Evolutionary conservation across 225 moss, liverwort and hornwort genomes (phyloP), one percentile per base, ranked within the genome.

Genomic region (Bryoerythrophyllum caledonicum): DNA sequence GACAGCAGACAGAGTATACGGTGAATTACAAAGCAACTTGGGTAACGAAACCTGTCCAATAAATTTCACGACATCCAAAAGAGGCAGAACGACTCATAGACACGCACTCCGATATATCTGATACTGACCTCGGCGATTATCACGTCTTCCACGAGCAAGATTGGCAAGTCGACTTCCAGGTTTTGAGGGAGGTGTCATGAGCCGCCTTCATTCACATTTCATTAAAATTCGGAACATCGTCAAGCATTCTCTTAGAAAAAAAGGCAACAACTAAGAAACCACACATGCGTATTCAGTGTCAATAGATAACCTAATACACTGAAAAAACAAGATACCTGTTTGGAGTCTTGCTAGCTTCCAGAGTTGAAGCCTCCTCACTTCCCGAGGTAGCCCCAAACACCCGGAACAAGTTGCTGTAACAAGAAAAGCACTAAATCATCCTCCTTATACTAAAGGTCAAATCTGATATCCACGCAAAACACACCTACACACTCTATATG

Each of bases 341-440:
- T 21, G 96, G 96, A 86, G 85, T 94, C 84, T 96, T 96, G 91
- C 96, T 96, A 34, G 94, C 94, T 90, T 96, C 96, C 76, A 96
- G 86, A 56, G 88, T 91, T 19, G 96, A 90, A 58, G 90, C 81
- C 85, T 97, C 96, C 63, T 94, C 94, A 82, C 94, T 97, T 80
- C 94, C 96, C 73, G 91, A 83, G 23, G 82, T 89, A 53, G 90
- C 91, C 46, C 96, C 96, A 82, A 97, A 97, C 28, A 97, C 96
- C 76, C 96, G 93, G 78, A 97, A 97, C 81, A 97, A 87, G 86
- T 97, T 97, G 91, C 96, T 97, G 90, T 59, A 68, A 73, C 40
- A 82, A 64, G 21, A 43, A 59, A 65, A 60, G 63, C 43, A 72
- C 41, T 3, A 7, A 62, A 56, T 75, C 53, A n/a, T 55, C 37